Evolutionary conservation across 495 filamentous ascomycete species (phyloP), one percentile per base, ranked within the genome.

Genomic region (Penicillium steckii): DNA sequence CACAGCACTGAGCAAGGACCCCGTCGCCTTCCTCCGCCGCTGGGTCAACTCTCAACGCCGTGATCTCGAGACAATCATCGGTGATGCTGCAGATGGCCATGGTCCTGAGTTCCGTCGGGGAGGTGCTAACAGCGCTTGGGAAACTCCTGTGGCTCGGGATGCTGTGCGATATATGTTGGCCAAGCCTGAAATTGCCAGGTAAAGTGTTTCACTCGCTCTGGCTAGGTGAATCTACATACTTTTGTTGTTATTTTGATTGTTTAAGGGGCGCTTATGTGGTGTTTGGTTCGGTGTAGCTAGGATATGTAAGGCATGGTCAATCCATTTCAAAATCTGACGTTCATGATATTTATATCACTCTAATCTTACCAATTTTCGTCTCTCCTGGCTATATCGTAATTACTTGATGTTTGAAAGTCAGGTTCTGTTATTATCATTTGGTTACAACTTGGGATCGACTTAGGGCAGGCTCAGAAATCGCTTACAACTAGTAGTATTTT

Each of bases 41-140:
- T 98, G 93, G 94, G 75, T 95, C 50, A 87, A 83, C 59, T 89
- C 84, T 6, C 94, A 98, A 76, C 88, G 87, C 62, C 72, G 94
- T 42, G 94, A 98, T 70, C 74, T 97, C 45, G 93, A 97, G 66
- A 84, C 92, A 8, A 85, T 97, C 35, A 70, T 93, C 41, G 94
- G 94, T 27, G 95, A 97, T 69, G 83, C 82, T 3, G 78, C 77
- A 8, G 80, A 82, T 61, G 76, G 68, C 18, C 76, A 68, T 35
- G 80, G 78, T 26, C 76, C 78, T 17, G 85, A 84, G 64, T 86
- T 84, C 68, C 73, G 75, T 40, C 68, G 78, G 30, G 83, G 83
- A 23, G 83, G 82, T 10, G 38, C 55, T 18, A 73, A 72, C 3
- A 71, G 83, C 33, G 80, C 77, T 7, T 85, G 82, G 81, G 79